Evolutionary conservation across 2,329 filamentous ascomycete genomes (phyloP).

Genomic region (Fusarium multiceps): DNA sequence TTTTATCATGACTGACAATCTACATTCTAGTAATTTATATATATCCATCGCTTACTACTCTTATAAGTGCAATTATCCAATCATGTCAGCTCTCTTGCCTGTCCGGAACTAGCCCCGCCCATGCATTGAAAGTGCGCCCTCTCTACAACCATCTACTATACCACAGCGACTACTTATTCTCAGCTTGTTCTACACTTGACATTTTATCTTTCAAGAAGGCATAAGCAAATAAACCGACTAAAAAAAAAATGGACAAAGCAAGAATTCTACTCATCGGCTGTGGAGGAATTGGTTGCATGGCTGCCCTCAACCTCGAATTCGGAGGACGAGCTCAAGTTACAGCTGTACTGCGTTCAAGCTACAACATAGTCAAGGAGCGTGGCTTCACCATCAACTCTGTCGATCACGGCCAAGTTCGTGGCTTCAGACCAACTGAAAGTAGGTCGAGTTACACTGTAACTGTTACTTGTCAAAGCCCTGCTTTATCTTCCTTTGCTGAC

Average conservation of each 20-base stretch:
- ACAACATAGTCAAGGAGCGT: constrained; percentile 32
- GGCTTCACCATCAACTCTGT: constrained; percentile 43
- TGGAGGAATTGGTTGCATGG: constrained; percentile 44
- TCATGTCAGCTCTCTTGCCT: constrained; percentile 10
- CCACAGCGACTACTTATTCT: background rate
- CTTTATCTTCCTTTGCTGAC: background rate
- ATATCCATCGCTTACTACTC: background rate
- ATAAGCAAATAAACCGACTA: background rate
- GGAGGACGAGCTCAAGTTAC: constrained; percentile 40
- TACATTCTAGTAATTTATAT: background rate
- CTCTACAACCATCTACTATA: constrained; percentile 10
- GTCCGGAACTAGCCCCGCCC: constrained; percentile 24
- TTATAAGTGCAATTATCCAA: constrained; percentile 12
- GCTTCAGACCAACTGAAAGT: constrained; percentile 41
- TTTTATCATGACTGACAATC: background rate
- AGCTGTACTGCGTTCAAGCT: constrained; percentile 43
- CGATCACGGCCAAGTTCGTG: constrained; percentile 37
- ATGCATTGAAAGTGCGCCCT: constrained; percentile 20
- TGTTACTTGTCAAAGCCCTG: background rate
- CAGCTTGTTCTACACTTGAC: background rate
- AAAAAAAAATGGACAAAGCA: constrained; percentile 27
- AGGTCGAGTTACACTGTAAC: background rate
- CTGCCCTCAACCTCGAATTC: constrained; percentile 40
- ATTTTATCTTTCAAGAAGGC: background rate
- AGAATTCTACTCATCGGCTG: constrained; percentile 37